Conservation (phyloP, 2,329 filamentous ascomycete species). For the Diaporthe citriasiana region DNA sequence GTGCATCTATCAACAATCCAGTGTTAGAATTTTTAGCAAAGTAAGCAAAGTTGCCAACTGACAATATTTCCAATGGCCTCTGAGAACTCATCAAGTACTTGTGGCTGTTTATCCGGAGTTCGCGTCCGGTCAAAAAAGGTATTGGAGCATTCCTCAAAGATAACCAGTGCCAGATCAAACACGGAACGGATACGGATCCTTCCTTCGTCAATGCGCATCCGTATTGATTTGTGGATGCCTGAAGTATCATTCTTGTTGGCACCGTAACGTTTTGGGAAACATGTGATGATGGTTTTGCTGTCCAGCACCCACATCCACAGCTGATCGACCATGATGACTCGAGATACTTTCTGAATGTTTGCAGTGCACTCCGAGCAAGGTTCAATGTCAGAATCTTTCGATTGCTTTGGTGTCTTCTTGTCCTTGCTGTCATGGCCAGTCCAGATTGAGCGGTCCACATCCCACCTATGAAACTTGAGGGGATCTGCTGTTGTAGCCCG, state of each 20-base stretch:
- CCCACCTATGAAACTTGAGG: not conserved
- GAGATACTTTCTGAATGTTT: not conserved
- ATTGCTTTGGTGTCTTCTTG: not conserved
- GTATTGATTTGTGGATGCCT: not conserved
- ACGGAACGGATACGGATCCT: not conserved
- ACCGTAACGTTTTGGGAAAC: slow-evolving; percentile 6
- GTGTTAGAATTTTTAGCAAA: not conserved
- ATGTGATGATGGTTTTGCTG: not conserved
- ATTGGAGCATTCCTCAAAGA: slow-evolving; percentile 11
- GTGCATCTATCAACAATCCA: not conserved
- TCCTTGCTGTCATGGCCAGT: not conserved
- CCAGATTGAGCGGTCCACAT: not conserved
- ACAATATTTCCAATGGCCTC: slow-evolving; percentile 6
- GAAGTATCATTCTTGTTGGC: not conserved
- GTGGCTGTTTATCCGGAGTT: not conserved
- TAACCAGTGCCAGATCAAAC: not conserved
- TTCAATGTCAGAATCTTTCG: accelerated
- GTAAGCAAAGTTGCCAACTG: not conserved
- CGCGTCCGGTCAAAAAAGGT: not conserved
- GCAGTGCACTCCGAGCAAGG: not conserved
- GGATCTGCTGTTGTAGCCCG: not conserved
- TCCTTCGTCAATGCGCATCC: not conserved
- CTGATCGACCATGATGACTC: not conserved
- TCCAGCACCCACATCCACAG: slow-evolving; percentile 2
- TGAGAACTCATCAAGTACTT: slow-evolving; percentile 2